Evolutionary conservation across 257 asterid genomes (phyloP).

Genomic region (Solanum peruvianum): DNA sequence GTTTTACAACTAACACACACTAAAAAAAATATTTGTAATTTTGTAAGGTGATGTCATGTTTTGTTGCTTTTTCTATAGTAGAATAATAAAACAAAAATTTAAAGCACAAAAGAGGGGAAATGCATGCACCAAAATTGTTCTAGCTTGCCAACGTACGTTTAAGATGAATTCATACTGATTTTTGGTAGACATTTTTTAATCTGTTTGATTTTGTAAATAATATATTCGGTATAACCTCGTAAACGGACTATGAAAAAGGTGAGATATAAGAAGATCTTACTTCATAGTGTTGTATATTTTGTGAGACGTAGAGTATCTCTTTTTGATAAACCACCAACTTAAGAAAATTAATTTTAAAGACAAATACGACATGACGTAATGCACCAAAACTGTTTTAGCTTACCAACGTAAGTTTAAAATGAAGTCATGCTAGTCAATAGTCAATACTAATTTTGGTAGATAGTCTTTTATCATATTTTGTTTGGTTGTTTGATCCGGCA

Average conservation of each 20-base stretch:
- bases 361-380: neutral
- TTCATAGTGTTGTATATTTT: neutral
- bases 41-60: neutral
- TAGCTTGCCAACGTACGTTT: neutral
- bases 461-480: neutral
- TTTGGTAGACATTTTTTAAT: neutral
- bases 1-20: neutral
- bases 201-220: no score
- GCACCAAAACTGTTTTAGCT: neutral
- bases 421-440: neutral
- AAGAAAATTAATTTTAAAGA: neutral
- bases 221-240: neutral
- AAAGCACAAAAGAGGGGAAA: neutral
- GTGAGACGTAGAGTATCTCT: neutral
- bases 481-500: neutral
- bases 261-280: neutral
- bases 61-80: neutral
- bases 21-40: neutral
- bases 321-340: neutral
- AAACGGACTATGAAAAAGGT: neutral
- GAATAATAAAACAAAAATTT: neutral
- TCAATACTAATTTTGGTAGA: neutral
- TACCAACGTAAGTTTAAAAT: neutral
- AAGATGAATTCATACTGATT: neutral
- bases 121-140: neutral